phyloP scores from a whole-genome alignment of 305 asterid genomes.

The Fraxinus sp. region DNA sequence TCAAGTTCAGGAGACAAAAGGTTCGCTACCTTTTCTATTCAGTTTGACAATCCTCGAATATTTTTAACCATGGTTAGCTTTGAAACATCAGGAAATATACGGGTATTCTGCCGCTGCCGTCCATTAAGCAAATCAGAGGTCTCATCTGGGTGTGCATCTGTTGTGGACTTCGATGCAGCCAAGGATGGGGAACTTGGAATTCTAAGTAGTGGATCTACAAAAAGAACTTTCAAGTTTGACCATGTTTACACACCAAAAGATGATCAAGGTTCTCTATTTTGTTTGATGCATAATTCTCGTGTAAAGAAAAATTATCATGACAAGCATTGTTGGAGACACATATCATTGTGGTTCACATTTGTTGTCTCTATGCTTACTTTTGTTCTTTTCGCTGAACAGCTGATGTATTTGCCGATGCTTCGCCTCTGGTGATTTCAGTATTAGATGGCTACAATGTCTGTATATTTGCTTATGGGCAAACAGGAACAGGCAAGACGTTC shows the following conservation, averaged over 20 bases:
- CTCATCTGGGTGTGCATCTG: slow-evolving; percentile 56
- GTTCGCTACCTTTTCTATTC: slow-evolving; percentile 29
- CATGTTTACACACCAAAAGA: slow-evolving; percentile 90
- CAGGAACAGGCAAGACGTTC: slow-evolving; percentile 97
- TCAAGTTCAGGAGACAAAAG: slow-evolving; percentile 94
- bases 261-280: slow-evolving; percentile 64
- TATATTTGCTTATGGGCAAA: slow-evolving; percentile 96
- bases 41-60: slow-evolving; percentile 4
- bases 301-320: not conserved
- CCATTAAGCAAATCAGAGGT: slow-evolving; percentile 81
- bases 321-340: not conserved
- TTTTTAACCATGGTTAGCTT: slow-evolving; percentile 21
- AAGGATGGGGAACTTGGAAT: slow-evolving; percentile 92
- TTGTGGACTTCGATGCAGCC: slow-evolving; percentile 78
- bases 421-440: slow-evolving; percentile 87
- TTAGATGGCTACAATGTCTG: slow-evolving; percentile 96
- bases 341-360: not conserved
- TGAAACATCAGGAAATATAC: slow-evolving; percentile 69
- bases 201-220: slow-evolving; percentile 53
- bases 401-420: slow-evolving; percentile 91
- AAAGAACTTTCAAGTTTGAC: slow-evolving; percentile 76
- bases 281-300: not conserved
- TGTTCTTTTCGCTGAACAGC: slow-evolving; percentile 41
- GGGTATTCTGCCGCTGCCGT: slow-evolving; percentile 97
- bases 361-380: slow-evolving; percentile 18